Percentiles rank a stretch among this genome's conserved stretches.
These are phyloP conservation scores for Daphne laureola DNA, from an alignment of 441 rosid genomes.

Conservation along the genomic window DNA sequence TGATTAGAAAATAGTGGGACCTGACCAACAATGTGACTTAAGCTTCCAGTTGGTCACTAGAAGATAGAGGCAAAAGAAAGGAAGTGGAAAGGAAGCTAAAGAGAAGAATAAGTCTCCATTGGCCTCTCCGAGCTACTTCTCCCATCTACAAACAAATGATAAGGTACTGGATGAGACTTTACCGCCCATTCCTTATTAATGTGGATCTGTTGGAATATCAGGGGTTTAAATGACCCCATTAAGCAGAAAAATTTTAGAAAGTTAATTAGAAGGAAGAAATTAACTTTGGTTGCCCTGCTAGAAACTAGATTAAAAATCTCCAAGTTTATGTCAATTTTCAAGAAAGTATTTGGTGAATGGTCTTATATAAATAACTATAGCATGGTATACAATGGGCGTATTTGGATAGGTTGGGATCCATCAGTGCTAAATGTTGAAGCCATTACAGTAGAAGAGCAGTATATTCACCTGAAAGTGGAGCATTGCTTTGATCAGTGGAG, in stretches of 20 bases:
- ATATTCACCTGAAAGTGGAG: too few species aligned
- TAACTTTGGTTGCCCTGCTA: background rate
- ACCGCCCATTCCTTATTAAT: background rate
- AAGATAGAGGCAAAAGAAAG: background rate
- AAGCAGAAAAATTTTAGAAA: background rate
- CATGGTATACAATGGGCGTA: background rate
- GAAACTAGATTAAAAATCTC: background rate
- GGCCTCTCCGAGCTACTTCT: background rate
- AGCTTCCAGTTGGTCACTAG: too few species aligned
- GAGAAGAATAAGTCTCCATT: background rate
- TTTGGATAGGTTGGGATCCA: background rate
- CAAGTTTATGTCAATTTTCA: too few species aligned
- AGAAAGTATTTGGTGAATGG: too few species aligned
- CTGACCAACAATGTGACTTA: too few species aligned
- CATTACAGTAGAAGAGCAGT: background rate
- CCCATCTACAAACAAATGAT: background rate
- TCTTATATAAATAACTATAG: too few species aligned
- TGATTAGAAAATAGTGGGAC: background rate
- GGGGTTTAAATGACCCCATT: background rate
- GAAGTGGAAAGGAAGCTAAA: background rate
- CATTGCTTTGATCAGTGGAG: too few species aligned
- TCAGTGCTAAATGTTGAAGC: background rate
- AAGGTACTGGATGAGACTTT: background rate
- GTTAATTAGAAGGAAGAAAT: too few species aligned
- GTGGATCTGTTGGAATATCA: background rate